Conservation (phyloP, 371 early-diverging fungal species). For the Polyrhizophydium stewartii region DNA sequence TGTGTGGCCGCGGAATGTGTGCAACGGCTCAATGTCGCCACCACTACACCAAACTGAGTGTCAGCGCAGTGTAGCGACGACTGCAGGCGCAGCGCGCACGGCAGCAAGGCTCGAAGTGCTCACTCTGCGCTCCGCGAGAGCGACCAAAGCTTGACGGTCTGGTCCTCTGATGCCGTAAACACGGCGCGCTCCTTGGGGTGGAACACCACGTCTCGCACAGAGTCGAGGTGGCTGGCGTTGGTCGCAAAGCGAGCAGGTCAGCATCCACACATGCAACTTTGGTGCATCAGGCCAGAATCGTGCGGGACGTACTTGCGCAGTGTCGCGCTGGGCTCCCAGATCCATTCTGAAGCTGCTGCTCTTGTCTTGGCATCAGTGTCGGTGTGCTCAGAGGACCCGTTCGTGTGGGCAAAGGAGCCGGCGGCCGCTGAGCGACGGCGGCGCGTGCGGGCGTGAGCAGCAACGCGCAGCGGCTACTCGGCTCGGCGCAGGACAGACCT, state of each 20-base stretch:
- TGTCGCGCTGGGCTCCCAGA: conserved; percentile 30
- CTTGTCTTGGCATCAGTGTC: too few relatives aligned
- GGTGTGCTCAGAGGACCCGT: too few relatives aligned
- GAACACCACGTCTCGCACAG: conserved; percentile 67
- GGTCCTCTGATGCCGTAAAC: conserved; percentile 78
- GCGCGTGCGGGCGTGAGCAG: too few relatives aligned
- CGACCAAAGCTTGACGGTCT: conserved; percentile 76
- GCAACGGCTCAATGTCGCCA: conserved; percentile 67
- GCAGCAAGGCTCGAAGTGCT: too few relatives aligned
- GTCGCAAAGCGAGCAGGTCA: background rate
- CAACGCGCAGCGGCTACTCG: too few relatives aligned
- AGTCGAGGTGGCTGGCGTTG: conserved; percentile 82
- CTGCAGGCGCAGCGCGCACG: too few relatives aligned
- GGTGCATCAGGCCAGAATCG: background rate
- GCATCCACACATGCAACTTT: background rate
- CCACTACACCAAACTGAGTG: too few relatives aligned
- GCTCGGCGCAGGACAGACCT: too few relatives aligned
- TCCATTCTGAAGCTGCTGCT: conserved; percentile 4
- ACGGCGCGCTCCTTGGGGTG: conserved; percentile 59
- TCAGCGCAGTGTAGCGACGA: too few relatives aligned
- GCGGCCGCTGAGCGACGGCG: too few relatives aligned
- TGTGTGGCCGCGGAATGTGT: conserved; percentile 79
- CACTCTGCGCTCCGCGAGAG: too few relatives aligned
- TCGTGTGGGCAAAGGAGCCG: too few relatives aligned
- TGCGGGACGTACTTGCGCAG: conserved; percentile 16